Evolutionary conservation across 257 asterid species (phyloP), one percentile per base, ranked within the genome.

Genomic region (Plantago major): DNA sequence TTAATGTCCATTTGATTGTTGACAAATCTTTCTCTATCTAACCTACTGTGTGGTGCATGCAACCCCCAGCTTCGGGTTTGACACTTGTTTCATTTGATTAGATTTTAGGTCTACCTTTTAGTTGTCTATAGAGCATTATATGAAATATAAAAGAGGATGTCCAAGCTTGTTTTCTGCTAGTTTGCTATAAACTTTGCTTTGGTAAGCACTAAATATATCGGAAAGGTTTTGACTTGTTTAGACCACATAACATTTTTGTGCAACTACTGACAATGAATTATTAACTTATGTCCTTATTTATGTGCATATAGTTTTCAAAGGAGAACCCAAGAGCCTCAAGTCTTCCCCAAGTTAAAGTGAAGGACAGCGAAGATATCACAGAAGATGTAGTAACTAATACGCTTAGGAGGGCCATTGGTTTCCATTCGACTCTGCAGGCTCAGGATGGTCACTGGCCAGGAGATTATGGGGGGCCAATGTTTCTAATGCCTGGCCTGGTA

Each of bases 401-500:
- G 5, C 63, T 93, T 78, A 93, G 77, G 79, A 87, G 97, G 67
- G 97, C 94, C 19, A 68, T 93, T 68, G 43, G 73, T 67, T 89
- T 82, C 76, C 79, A 93, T 70, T 89, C 97, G 58, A 85, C 94
- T 60, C 75, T 89, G 65, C 97, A 89, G 79, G 88, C 88, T 69
- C 68, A 68, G 33, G 99, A 93, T 68, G 99, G 99, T 63, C 96
- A 93, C 40, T 93, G 99, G 99, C 76, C 97, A 11, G 99, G 99
- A 64, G 99, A 93, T 73, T 93, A 87, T 76, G 99, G 97, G 59
- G 99, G 99, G 26, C 96, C 99, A 9, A 87, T 87, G 96, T 93
- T 93, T 82, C 83, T 93, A 73, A 64, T 93, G 86, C 97, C 99
- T 65, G 99, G 99, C 69, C 53, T 93, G 95, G 99, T 93, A 70